Evolutionary conservation across 768 basidiomycete genomes (phyloP).

Genomic region (Serendipita sp.): DNA sequence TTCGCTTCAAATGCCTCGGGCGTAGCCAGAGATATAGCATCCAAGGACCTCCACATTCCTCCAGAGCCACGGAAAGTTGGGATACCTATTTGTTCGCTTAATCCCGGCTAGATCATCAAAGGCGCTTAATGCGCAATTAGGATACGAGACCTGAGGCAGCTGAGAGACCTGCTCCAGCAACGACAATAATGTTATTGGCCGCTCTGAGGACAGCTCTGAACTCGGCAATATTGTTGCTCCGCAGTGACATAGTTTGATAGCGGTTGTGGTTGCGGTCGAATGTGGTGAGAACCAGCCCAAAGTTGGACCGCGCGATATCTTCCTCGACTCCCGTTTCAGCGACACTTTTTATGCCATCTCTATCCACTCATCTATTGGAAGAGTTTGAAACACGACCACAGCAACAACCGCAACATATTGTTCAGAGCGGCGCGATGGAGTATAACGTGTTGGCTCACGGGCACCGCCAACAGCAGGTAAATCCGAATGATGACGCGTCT

Average conservation of each 20-base stretch:
- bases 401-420: neutral
- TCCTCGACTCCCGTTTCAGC: neutral
- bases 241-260: neutral
- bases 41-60: constrained; percentile 34
- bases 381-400: neutral
- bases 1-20: constrained; percentile 33
- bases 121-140: neutral
- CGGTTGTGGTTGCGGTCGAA: neutral
- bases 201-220: constrained; percentile 14
- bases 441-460: neutral
- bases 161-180: constrained; percentile 46
- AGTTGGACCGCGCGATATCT: neutral
- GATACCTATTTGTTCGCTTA: constrained; percentile 15
- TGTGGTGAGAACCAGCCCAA: neutral
- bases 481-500: neutral
- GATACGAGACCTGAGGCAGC: constrained; percentile 36
- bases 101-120: neutral
- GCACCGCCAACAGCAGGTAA: neutral
- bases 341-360: neutral
- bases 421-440: constrained; percentile 1
- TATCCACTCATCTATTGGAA: neutral
- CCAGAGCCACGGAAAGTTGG: constrained; percentile 38
- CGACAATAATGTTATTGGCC: constrained; percentile 24
- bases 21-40: constrained; percentile 35
- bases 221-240: constrained; percentile 8